Conservation (phyloP, 1,284 basidiomycete genomes). For the Caloboletus inedulis region DNA sequence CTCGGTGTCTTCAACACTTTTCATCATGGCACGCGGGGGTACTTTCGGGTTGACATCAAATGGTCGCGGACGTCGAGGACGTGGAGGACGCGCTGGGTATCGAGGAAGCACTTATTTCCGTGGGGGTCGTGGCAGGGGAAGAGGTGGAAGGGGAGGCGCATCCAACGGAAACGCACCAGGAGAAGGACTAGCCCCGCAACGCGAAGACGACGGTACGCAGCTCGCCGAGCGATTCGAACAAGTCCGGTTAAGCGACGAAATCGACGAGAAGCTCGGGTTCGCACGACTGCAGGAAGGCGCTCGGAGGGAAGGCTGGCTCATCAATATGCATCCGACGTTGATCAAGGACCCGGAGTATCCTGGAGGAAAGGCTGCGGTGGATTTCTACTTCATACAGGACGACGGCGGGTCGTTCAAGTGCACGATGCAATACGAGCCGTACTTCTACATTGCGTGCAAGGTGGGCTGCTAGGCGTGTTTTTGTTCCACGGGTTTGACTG, state of each 20-base stretch:
- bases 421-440: conserved; percentile 91
- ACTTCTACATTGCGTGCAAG: conserved; percentile 91
- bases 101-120: conserved; percentile 42
- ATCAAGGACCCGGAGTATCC: conserved; percentile 81
- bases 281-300: conserved; percentile 71
- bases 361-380: conserved; percentile 85
- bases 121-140: conserved; percentile 38
- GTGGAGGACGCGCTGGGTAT: conserved; percentile 46
- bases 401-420: conserved; percentile 96
- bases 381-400: conserved; percentile 98
- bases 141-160: conserved; percentile 54
- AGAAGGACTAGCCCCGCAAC: conserved; percentile 51
- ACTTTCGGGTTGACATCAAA: conserved; percentile 34
- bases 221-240: conserved; percentile 83
- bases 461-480: conserved; percentile 40
- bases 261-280: conserved; percentile 95
- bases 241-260: conserved; percentile 72
- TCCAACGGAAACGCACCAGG: conserved; percentile 40
- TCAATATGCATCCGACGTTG: conserved; percentile 98
- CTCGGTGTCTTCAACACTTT: neutral
- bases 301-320: conserved; percentile 84
- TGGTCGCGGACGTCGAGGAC: conserved; percentile 41
- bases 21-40: conserved; percentile 34
- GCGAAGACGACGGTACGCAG: conserved; percentile 86
- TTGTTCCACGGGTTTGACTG: neutral